These are phyloP conservation scores for Pythium catenulatum DNA, from an alignment of 352 stramenopile species.

Conservation along the genomic window DNA sequence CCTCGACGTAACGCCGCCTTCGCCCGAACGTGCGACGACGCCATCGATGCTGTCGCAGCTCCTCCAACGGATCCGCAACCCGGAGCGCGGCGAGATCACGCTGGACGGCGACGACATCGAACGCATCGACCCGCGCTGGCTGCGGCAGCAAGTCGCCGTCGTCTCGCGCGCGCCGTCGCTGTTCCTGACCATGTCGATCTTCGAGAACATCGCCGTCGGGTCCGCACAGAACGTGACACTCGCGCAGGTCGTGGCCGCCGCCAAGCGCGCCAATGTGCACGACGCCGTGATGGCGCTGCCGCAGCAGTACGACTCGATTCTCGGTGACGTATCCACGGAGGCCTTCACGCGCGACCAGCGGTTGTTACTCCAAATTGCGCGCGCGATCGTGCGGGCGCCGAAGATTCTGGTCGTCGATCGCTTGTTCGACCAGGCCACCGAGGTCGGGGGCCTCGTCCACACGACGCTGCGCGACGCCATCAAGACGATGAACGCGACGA, in stretches of 20 bases:
- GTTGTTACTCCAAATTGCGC: neutral
- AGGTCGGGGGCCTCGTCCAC: neutral
- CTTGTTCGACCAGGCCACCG: too few species aligned
- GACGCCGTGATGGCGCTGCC: constrained; percentile 94
- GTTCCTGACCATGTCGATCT: constrained; percentile 84
- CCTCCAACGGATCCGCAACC: constrained; percentile 92
- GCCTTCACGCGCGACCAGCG: neutral
- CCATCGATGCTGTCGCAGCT: constrained; percentile 91
- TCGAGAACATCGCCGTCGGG: constrained; percentile 90
- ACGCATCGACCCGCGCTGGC: constrained; percentile 76
- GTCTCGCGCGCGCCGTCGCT: constrained; percentile 84
- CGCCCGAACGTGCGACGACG: constrained; percentile 91
- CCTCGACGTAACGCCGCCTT: too few species aligned
- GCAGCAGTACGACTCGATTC: constrained; percentile 92
- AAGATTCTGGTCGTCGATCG: neutral
- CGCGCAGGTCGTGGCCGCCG: constrained; percentile 92
- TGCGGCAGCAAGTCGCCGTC: constrained; percentile 65
- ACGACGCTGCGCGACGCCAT: neutral
- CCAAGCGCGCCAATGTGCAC: constrained; percentile 91
- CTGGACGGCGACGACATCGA: constrained; percentile 76
- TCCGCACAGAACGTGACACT: constrained; percentile 73
- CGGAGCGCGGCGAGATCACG: constrained; percentile 71
- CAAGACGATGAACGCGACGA: neutral
- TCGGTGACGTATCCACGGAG: constrained; percentile 59
- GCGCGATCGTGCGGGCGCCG: neutral